phyloP scores from a whole-genome alignment of 495 filamentous ascomycete species.

The Penicillium steckii region DNA sequence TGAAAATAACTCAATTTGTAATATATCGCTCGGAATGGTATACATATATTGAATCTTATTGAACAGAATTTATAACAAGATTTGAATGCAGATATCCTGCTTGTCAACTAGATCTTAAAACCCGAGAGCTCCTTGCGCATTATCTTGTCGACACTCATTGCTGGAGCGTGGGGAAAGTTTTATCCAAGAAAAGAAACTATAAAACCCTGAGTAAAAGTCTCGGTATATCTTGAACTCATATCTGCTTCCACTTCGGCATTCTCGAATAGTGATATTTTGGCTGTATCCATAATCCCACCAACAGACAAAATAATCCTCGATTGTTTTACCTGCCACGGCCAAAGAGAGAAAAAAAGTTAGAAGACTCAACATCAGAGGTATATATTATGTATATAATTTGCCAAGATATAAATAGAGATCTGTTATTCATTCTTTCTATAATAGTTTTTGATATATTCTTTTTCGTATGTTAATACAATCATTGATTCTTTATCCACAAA shows the following conservation, averaged over 20 bases:
- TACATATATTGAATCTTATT: no score
- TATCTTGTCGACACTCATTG: no score
- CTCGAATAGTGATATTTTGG: conserved; percentile 10
- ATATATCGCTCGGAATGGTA: no score
- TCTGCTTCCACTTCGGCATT: conserved; percentile 16
- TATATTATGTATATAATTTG: conserved; percentile 10
- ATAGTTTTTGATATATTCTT: conserved; percentile 11
- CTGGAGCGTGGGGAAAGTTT: no score
- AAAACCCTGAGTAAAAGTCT: conserved; percentile 1
- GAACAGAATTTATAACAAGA: no score
- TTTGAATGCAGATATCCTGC: no score
- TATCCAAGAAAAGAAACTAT: no score
- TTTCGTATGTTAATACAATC: conserved; percentile 11
- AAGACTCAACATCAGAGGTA: conserved; percentile 15
- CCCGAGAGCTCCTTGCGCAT: no score
- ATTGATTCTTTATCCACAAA: conserved; percentile 6
- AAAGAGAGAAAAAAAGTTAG: conserved; percentile 13
- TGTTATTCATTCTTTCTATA: conserved; percentile 9
- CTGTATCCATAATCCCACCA: conserved; percentile 11
- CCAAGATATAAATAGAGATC: conserved; percentile 10
- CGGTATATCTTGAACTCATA: conserved; percentile 4
- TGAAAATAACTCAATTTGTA: no score
- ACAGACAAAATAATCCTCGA: conserved; percentile 7
- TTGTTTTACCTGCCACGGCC: conserved; percentile 7
- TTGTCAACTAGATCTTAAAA: no score